A percentile compares a stretch with the other conserved stretches of the same genome.
Evolutionary conservation across 139 green algal species (phyloP).

Genomic region (Chlorella sp.): DNA sequence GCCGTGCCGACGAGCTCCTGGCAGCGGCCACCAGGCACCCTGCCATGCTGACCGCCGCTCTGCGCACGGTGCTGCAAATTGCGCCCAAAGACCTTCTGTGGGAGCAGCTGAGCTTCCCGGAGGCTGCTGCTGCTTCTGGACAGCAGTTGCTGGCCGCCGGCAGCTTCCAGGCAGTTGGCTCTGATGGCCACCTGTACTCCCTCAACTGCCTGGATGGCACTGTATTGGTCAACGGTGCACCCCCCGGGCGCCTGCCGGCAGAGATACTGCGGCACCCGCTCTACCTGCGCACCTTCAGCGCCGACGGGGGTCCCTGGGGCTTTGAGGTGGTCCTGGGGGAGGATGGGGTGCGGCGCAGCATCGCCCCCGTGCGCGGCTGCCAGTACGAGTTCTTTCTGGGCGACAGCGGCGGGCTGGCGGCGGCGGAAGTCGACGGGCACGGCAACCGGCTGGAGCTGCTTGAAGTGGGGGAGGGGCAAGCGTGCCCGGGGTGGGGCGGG

Average conservation of each 20-base stretch:
- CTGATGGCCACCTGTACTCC: constrained; percentile 47
- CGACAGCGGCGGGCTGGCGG: not conserved
- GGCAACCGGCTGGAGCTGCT: constrained; percentile 51
- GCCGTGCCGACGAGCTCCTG: not conserved
- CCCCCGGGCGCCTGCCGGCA: constrained; percentile 24
- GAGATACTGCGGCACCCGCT: too few relatives aligned
- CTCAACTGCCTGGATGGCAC: constrained; percentile 63
- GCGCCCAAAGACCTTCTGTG: not conserved
- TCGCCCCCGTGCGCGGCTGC: not conserved
- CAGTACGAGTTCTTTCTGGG: constrained; percentile 4
- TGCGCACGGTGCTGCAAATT: not conserved
- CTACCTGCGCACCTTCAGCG: constrained; percentile 5
- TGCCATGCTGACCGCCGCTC: not conserved
- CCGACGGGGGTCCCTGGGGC: constrained; percentile 40
- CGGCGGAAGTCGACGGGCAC: not conserved
- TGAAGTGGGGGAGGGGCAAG: constrained; percentile 25
- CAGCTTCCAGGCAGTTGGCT: constrained; percentile 33
- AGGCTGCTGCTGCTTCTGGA: not conserved
- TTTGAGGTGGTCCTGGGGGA: constrained; percentile 53
- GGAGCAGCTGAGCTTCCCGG: not conserved
- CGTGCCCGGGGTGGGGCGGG: constrained; percentile 41
- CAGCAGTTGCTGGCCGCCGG: too few relatives aligned
- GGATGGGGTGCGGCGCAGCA: not conserved
- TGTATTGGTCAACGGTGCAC: constrained; percentile 41
- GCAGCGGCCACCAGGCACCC: not conserved